These are phyloP conservation scores for Lagenidium giganteum DNA, from an alignment of 352 stramenopile species.

Conservation along the genomic window DNA sequence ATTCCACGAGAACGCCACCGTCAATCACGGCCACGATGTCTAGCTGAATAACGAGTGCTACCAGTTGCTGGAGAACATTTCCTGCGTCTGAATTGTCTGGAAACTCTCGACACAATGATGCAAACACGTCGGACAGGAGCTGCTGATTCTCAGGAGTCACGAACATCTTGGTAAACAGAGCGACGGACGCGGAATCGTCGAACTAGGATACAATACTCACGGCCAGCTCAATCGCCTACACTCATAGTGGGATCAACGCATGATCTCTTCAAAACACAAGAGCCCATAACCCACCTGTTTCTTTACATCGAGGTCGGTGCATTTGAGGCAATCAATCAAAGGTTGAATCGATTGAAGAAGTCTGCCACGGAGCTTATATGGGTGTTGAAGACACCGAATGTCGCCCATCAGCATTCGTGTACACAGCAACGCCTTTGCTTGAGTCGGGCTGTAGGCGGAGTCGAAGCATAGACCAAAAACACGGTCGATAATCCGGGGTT, in stretches of 20 bases:
- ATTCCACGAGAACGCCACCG: conserved; percentile 6
- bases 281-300: too few relatives aligned
- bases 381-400: neutral
- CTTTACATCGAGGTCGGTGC: conserved; percentile 4
- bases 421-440: conserved; percentile 2
- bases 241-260: too few relatives aligned
- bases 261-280: too few relatives aligned
- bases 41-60: conserved; percentile 13
- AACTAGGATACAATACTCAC: conserved; percentile 3
- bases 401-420: neutral
- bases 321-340: conserved; percentile 6
- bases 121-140: conserved; percentile 4
- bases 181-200: neutral
- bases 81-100: neutral
- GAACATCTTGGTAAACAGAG: conserved; percentile 3
- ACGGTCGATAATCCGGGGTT: neutral
- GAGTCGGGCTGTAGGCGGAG: neutral
- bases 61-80: conserved; percentile 6
- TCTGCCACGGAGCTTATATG: conserved; percentile 3
- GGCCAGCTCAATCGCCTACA: conserved; percentile 7
- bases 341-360: conserved; percentile 1
- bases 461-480: conserved; percentile 1
- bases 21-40: conserved; percentile 6
- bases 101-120: conserved; percentile 4
- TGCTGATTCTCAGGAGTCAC: neutral